Evolutionary conservation across 768 basidiomycete genomes (phyloP), one percentile per base, ranked within the genome.

Genomic region (Lactarius akahatsu): DNA sequence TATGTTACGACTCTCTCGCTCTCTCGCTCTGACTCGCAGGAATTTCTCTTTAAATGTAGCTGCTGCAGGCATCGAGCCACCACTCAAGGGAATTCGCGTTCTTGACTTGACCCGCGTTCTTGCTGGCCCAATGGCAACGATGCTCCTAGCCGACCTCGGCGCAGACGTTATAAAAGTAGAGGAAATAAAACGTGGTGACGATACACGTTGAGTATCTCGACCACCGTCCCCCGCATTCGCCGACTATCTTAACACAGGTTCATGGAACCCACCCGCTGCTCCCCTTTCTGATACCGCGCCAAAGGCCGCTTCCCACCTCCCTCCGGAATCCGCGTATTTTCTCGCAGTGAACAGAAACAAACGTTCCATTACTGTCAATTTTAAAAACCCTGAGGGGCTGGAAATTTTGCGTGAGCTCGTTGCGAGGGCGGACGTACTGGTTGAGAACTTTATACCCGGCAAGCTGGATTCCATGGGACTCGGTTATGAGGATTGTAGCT

Each of bases 111-210:
- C 94, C 16, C 84, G 96, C 34, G 90, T 97, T 1, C 79, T 98
- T 58, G 94, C 94, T n/a, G 94, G 93, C 0, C 94, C 94, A 38
- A 90, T 89, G 1, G 86, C 90, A n/a, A 92, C 94, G 1, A 92
- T 96, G 94, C 82, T 96, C 67, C 81, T 97, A n/a, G 94, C 89
- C 8, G 94, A 96, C 77, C 78, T 96, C 41, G 90, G 93, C 1
- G 96, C 96, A 57, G 94, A 98, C 74, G 94, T 98, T 34, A 85
- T 97, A 75, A 98, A 97, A 75, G 86, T 97, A 6, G 94, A 96
- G 74, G 90, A 93, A 73, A 80, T 85, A 61, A 80, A 82, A 54
- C 83, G 81, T 65, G 96, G 96, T 28, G 96, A 98, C 73, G 96
- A 98, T 77, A 98, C 96, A 38, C 85, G 94, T 85, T 63, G 50